Percentiles rank a stretch among this genome's conserved stretches.
Evolutionary conservation across 257 asterid species (phyloP).

Genomic region (Leptodermis oblonga): DNA sequence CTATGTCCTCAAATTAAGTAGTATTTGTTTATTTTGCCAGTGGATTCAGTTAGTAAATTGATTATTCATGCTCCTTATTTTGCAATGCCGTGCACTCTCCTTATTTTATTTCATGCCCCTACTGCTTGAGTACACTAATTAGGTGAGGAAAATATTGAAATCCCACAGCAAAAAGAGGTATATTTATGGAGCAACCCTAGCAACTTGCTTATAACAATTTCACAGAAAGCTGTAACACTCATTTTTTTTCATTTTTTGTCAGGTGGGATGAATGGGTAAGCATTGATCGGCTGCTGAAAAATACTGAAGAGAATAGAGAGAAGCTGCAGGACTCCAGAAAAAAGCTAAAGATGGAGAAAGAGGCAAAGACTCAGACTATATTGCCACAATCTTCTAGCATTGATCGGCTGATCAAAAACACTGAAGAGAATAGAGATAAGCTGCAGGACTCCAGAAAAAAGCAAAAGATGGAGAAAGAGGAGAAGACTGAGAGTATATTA

Average conservation of each 20-base stretch:
- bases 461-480: conserved; percentile 34
- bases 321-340: conserved; percentile 43
- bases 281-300: conserved; percentile 45
- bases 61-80: no score
- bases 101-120: no score
- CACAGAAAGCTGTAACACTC: conserved; percentile 10
- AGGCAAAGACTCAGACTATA: conserved; percentile 40
- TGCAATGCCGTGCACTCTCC: no score
- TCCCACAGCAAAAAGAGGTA: not conserved
- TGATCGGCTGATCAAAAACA: conserved; percentile 48
- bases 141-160: not conserved
- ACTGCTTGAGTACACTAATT: not conserved
- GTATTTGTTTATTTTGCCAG: no score
- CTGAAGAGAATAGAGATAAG: conserved; percentile 53
- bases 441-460: conserved; percentile 48
- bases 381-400: no score
- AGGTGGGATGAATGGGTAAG: conserved; percentile 94
- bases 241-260: conserved; percentile 25
- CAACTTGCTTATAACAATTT: not conserved
- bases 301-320: conserved; percentile 51
- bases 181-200: not conserved
- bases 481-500: conserved; percentile 35
- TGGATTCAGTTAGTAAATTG: no score
- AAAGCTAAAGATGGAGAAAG: conserved; percentile 36
- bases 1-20: no score